These are phyloP conservation scores for Erigeron canadensis DNA, from an alignment of 129 eudicot genomes.

Conservation along the genomic window DNA sequence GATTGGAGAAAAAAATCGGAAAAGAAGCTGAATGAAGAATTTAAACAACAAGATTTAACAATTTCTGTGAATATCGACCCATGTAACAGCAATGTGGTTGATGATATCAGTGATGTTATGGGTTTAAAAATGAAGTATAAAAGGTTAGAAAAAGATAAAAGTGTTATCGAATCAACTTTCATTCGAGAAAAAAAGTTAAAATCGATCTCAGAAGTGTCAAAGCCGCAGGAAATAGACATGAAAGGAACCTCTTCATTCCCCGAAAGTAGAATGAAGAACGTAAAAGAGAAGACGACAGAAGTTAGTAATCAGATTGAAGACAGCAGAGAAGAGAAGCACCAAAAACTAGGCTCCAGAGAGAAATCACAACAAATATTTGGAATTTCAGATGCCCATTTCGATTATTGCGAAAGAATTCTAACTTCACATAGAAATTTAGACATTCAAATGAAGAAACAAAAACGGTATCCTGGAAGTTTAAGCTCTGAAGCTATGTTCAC, in stretches of 20 bases:
- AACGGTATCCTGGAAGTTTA: conserved; percentile 22
- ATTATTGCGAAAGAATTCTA: conserved; percentile 19
- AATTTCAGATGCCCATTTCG: conserved; percentile 22
- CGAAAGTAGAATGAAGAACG: conserved; percentile 42
- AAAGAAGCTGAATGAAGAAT: conserved; percentile 57
- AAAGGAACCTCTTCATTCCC: conserved; percentile 33
- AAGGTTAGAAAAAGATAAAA: conserved; percentile 24
- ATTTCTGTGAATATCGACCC: conserved; percentile 31
- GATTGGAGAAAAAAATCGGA: conserved; percentile 77
- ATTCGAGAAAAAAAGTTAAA: conserved; percentile 34
- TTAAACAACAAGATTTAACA: conserved; percentile 29
- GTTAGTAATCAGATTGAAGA: conserved; percentile 27
- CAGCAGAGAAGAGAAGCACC: conserved; percentile 30
- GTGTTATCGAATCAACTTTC: conserved; percentile 31
- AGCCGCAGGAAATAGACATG: conserved; percentile 30
- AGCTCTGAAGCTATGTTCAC: conserved; percentile 21
- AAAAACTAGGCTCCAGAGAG: conserved; percentile 20
- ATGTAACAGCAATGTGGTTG: conserved; percentile 27
- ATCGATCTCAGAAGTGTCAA: conserved; percentile 26
- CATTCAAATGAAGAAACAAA: conserved; percentile 22
- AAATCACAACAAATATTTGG: conserved; percentile 32
- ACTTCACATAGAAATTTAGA: conserved; percentile 35
- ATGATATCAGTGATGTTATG: conserved; percentile 23
- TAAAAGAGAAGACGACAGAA: conserved; percentile 36
- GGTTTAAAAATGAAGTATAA: conserved; percentile 50